Evolutionary conservation across 2,329 filamentous ascomycete species (phyloP).

Genomic region (Aspergillus sp.): DNA sequence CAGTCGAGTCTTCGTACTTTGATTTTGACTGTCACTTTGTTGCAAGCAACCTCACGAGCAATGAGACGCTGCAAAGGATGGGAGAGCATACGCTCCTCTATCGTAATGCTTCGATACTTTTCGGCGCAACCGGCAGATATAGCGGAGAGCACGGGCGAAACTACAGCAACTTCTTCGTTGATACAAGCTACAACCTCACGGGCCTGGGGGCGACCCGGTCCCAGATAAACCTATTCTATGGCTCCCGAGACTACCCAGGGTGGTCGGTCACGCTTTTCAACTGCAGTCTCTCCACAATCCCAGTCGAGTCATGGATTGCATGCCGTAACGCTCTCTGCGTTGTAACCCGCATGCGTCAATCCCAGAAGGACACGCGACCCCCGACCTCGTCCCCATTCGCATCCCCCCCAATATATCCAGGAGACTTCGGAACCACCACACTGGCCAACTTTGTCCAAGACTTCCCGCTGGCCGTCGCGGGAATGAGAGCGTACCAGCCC

Average conservation of each 20-base stretch:
- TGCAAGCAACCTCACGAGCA: not conserved
- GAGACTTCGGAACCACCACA: not conserved
- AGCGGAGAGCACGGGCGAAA: too few relatives aligned
- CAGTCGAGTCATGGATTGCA: not conserved
- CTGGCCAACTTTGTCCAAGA: not conserved
- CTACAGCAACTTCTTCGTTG: not conserved
- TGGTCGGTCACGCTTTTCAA: not conserved
- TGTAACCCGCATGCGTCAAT: not conserved
- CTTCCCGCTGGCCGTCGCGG: not conserved
- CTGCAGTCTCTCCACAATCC: not conserved
- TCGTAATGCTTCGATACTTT: conserved; percentile 1
- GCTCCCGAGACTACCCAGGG: not conserved
- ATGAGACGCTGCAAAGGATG: not conserved
- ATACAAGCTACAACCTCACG: not conserved
- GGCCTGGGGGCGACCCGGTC: not conserved
- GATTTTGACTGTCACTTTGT: not conserved
- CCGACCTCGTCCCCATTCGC: not conserved
- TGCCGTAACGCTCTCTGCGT: not conserved
- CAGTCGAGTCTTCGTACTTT: conserved; percentile 1
- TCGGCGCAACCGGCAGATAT: too few relatives aligned
- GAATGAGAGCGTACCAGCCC: not conserved
- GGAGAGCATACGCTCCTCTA: not conserved
- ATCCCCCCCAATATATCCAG: not conserved
- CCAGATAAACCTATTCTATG: not conserved
- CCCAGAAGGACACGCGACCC: not conserved